Percentiles rank a stretch among this genome's conserved stretches.
Conservation (phyloP, 768 basidiomycete genomes). For the Auricularia sp. region DNA sequence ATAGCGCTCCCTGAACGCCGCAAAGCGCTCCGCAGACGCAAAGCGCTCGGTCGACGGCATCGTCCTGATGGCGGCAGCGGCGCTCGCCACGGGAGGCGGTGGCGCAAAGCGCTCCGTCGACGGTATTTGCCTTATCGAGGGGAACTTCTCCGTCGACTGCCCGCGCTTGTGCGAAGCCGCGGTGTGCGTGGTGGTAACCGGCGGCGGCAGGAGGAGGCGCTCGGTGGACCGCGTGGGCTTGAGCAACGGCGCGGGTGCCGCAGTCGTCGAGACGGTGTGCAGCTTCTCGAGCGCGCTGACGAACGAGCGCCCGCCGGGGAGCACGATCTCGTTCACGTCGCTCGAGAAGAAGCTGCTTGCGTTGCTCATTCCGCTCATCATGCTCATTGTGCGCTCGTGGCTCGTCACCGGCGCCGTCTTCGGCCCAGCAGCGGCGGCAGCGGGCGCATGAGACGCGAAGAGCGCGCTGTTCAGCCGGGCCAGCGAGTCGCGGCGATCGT, state of each 20-base stretch:
- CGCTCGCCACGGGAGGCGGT: neutral
- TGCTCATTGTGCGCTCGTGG: neutral
- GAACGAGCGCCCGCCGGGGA: neutral
- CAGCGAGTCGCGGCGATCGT: neutral
- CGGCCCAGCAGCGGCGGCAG: neutral
- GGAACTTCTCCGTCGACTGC: neutral
- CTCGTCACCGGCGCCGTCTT: neutral
- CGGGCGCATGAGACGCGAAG: neutral
- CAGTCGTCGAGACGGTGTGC: neutral
- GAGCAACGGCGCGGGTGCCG: neutral
- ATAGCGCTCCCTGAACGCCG: neutral
- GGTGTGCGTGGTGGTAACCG: neutral
- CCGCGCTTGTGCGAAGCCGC: no score
- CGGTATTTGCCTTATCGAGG: neutral
- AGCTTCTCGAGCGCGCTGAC: neutral
- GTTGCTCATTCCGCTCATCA: neutral
- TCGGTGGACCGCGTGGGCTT: neutral
- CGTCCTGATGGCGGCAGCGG: neutral
- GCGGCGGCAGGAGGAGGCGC: neutral
- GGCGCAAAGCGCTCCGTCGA: neutral
- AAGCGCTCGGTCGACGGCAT: neutral
- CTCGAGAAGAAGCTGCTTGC: slow-evolving; percentile 1
- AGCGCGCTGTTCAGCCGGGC: neutral
- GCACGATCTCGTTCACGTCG: neutral
- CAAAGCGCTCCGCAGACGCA: neutral